Evolutionary conservation across 352 stramenopile species (phyloP).

Genomic region (Phytophthora colocasiae): DNA sequence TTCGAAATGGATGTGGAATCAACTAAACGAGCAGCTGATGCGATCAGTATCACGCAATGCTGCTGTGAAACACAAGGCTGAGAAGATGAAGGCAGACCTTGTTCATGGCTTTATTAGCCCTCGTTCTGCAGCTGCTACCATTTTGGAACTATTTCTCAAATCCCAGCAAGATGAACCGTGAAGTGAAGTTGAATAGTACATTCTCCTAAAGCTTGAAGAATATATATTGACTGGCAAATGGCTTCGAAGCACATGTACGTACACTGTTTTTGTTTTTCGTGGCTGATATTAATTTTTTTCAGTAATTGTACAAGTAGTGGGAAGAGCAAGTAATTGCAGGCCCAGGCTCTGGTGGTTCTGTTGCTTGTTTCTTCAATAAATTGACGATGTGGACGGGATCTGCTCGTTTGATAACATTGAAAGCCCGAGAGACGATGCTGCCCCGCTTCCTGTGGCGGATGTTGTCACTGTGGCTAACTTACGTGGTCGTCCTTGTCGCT

Average conservation of each 20-base stretch:
- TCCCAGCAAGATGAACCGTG: conserved; percentile 43
- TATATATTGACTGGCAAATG: too few relatives aligned
- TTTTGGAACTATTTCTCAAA: conserved; percentile 71
- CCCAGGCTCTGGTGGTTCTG: too few relatives aligned
- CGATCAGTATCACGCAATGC: conserved; percentile 55
- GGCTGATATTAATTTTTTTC: conserved; percentile 7
- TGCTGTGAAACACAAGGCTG: conserved; percentile 53
- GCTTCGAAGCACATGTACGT: neutral
- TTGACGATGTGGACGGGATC: conserved; percentile 57
- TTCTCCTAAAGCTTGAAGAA: too few relatives aligned
- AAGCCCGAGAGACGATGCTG: conserved; percentile 38
- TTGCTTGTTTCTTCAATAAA: conserved; percentile 48
- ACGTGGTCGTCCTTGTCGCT: conserved; percentile 20
- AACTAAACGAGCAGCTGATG: conserved; percentile 83
- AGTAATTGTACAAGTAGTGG: conserved; percentile 34
- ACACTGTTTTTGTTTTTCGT: neutral
- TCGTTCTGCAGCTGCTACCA: conserved; percentile 60
- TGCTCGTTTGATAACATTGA: conserved; percentile 68
- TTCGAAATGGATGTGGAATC: conserved; percentile 87
- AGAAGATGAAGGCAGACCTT: conserved; percentile 69
- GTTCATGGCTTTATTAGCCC: conserved; percentile 72
- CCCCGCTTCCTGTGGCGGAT: conserved; percentile 25
- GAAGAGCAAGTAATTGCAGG: conserved; percentile 14
- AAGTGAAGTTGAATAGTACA: neutral
- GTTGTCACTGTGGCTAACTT: conserved; percentile 23